Evolutionary conservation across 2,329 filamentous ascomycete species (phyloP), one percentile per base, ranked within the genome.

Genomic region (Metarhizium brunneum): DNA sequence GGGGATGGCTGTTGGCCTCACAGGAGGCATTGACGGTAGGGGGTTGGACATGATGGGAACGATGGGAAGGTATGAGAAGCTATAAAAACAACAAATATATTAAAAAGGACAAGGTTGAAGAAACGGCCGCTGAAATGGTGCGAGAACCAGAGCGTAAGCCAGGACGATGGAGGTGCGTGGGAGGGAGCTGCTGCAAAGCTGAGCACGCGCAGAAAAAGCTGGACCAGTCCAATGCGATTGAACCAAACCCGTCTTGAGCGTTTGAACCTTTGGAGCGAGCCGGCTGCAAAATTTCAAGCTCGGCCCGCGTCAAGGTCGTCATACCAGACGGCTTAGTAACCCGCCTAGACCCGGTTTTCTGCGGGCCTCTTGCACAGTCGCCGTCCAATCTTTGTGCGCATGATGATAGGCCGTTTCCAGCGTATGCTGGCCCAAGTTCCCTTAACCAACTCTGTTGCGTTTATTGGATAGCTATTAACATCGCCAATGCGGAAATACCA

Each of bases 1-100:
- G 47, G 76, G 74, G 54, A 83, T 68, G 56, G 74, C 71, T 58
- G 73, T 69, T 58, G 72, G 70, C 58, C 69, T 70, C 59, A 71
- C 69, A 55, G 73, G 71, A 64, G 78, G 75, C 66, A 76, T 74
- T 61, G 78, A 75, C 51, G 76, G 74, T 60, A 72, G 72, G 61
- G 77, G 72, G 68, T 73, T 72, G 57, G 74, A 71, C 72, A 76
- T 78, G 62, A 53, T 62, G 62, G 60, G 60, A 61, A 57, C 77
- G 62, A 53, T 62, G 62, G 59, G 60, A 61, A 57, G 57, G 59
- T 61, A 62, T 54, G 56, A 58, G 52, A 57, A 56, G 47, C 53
- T 59, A 56, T 51, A 36, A 57, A 58, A 54, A 58, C 50, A 56
- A 64, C 32, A 67, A 65, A 13, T 40, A 29, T 48, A 57, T 36